phyloP scores from a whole-genome alignment of 116 monocot species.

The Cymodocea nodosa region DNA sequence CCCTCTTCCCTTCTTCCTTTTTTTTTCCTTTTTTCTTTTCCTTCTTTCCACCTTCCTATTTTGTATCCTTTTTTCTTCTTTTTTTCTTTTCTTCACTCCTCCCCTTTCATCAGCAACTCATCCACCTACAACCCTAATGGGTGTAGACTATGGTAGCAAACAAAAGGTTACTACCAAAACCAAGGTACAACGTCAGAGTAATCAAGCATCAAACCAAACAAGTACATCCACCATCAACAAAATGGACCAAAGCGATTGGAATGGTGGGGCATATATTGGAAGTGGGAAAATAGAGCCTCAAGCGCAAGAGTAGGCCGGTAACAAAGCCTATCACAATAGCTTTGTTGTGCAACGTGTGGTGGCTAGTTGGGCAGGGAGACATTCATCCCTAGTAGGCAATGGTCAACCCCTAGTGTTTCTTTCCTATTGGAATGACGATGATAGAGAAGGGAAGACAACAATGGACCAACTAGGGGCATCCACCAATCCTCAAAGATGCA shows the following conservation, averaged over 20 bases:
- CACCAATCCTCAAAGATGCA: too few relatives aligned
- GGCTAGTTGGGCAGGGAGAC: neutral
- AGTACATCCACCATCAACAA: neutral
- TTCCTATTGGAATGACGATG: neutral
- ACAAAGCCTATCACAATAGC: constrained; percentile 66
- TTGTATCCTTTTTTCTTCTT: too few relatives aligned
- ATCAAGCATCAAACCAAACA: too few relatives aligned
- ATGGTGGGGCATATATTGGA: neutral
- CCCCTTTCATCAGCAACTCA: too few relatives aligned
- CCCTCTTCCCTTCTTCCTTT: too few relatives aligned
- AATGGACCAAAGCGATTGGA: neutral
- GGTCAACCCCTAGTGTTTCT: neutral
- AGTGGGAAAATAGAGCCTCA: neutral
- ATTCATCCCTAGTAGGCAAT: neutral
- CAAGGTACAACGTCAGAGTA: neutral
- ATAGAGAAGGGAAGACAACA: too few relatives aligned
- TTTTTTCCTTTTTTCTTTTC: too few relatives aligned
- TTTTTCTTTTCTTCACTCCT: too few relatives aligned
- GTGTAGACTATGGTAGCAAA: too few relatives aligned
- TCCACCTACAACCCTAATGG: too few relatives aligned
- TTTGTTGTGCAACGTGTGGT: constrained; percentile 64
- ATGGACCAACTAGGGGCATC: too few relatives aligned
- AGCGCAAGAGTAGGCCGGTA: constrained; percentile 1
- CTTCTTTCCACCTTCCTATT: too few relatives aligned
- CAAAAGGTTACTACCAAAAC: neutral